These are phyloP conservation scores for Cucumis melo DNA, from an alignment of 306 rosid genomes.

Conservation along the genomic window DNA sequence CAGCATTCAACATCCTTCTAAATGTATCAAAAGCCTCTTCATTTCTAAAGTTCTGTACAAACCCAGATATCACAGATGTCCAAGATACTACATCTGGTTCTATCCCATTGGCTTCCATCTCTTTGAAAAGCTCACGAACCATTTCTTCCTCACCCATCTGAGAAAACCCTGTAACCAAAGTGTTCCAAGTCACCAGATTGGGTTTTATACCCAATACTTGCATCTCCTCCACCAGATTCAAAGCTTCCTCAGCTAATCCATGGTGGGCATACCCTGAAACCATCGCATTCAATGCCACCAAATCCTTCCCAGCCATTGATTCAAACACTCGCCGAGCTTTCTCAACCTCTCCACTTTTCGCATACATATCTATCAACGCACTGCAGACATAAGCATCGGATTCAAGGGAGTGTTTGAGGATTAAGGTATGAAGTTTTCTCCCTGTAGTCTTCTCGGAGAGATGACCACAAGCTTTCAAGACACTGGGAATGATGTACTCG, in stretches of 20 bases:
- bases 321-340: slow-evolving; percentile 47
- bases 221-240: slow-evolving; percentile 42
- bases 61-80: slow-evolving; percentile 78
- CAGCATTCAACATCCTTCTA: slow-evolving; percentile 38
- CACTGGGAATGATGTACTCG: slow-evolving; percentile 53
- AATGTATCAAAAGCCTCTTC: slow-evolving; percentile 51
- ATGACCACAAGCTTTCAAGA: slow-evolving; percentile 75
- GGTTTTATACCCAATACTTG: slow-evolving; percentile 27
- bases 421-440: slow-evolving; percentile 37
- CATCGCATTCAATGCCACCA: slow-evolving; percentile 71
- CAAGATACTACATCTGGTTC: slow-evolving; percentile 77
- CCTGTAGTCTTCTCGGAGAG: slow-evolving; percentile 32
- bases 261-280: slow-evolving; percentile 57
- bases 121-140: slow-evolving; percentile 35
- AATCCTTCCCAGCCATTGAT: slow-evolving; percentile 45
- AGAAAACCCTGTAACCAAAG: slow-evolving; percentile 60
- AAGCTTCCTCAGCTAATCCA: slow-evolving; percentile 43
- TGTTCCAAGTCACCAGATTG: slow-evolving; percentile 74
- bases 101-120: slow-evolving; percentile 37
- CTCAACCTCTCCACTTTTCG: slow-evolving; percentile 37
- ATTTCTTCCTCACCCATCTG: slow-evolving; percentile 44
- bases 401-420: slow-evolving; percentile 43
- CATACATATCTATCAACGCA: slow-evolving; percentile 62
- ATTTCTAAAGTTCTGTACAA: slow-evolving; percentile 55
- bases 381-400: slow-evolving; percentile 47